These are phyloP conservation scores for Epichloe typhina DNA, from an alignment of 2,329 filamentous ascomycete species.

Conservation along the genomic window DNA sequence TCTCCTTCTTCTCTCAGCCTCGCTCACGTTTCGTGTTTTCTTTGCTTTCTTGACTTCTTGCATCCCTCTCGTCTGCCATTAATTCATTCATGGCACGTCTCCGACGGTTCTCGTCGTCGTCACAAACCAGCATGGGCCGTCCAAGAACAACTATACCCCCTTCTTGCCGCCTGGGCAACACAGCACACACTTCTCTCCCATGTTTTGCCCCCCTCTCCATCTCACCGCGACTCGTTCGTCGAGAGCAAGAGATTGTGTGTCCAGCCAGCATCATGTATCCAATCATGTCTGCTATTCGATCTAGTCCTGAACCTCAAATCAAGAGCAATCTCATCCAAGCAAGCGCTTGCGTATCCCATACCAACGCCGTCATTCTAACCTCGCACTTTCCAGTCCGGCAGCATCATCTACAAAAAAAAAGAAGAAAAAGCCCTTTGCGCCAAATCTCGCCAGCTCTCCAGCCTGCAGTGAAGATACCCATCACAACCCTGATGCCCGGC, in stretches of 20 bases:
- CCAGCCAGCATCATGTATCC: not conserved
- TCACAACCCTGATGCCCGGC: conserved; percentile 1
- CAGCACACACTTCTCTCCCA: not conserved
- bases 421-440: not conserved
- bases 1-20: not conserved
- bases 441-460: no score
- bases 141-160: not conserved
- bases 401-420: not conserved
- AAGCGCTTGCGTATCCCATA: not conserved
- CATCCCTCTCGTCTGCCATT: not conserved
- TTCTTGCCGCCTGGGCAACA: not conserved
- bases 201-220: not conserved
- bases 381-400: not conserved
- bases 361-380: not conserved
- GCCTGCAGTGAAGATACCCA: conserved; percentile 4
- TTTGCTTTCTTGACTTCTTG: not conserved
- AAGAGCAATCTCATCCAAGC: not conserved
- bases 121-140: not conserved
- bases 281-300: not conserved
- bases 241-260: not conserved
- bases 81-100: not conserved
- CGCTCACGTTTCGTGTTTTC: not conserved
- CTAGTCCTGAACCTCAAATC: not conserved
- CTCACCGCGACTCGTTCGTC: no score
- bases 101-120: not conserved